Evolutionary conservation across 192 early-diverging fungal genomes (phyloP).

Genomic region (Coemansia sp.): DNA sequence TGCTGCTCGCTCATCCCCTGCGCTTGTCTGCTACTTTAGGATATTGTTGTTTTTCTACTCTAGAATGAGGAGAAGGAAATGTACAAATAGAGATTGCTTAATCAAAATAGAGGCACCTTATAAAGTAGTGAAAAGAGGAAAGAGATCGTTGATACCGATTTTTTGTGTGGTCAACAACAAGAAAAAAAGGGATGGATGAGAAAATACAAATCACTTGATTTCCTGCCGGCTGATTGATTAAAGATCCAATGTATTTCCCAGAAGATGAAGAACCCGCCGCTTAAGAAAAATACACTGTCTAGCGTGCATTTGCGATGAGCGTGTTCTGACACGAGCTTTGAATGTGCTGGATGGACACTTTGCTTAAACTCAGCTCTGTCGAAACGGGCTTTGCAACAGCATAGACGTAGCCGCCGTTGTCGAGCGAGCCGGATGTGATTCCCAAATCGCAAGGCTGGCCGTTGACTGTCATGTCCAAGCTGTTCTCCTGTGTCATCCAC

Average conservation of each 20-base stretch:
- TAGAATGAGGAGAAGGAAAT: not conserved
- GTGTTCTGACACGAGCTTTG: not conserved
- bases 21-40: no score
- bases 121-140: not conserved
- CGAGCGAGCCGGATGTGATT: slow-evolving; percentile 11
- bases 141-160: not conserved
- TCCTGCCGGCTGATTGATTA: not conserved
- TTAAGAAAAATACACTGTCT: no score
- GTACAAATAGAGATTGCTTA: not conserved
- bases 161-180: not conserved
- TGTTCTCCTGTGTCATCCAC: not conserved
- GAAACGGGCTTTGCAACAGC: slow-evolving; percentile 11
- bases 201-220: not conserved
- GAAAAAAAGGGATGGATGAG: not conserved
- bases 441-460: slow-evolving; percentile 1
- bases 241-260: not conserved
- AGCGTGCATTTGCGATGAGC: no score
- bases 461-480: not conserved
- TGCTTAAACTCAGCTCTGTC: not conserved
- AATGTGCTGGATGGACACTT: not conserved
- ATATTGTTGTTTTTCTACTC: no score
- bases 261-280: no score
- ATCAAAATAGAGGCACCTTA: not conserved
- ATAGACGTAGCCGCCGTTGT: slow-evolving; percentile 12
- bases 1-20: not conserved